Percentiles rank a stretch among this genome's conserved stretches.
Evolutionary conservation across 2,329 filamentous ascomycete species (phyloP).

Genomic region (Sporothrix inflata): DNA sequence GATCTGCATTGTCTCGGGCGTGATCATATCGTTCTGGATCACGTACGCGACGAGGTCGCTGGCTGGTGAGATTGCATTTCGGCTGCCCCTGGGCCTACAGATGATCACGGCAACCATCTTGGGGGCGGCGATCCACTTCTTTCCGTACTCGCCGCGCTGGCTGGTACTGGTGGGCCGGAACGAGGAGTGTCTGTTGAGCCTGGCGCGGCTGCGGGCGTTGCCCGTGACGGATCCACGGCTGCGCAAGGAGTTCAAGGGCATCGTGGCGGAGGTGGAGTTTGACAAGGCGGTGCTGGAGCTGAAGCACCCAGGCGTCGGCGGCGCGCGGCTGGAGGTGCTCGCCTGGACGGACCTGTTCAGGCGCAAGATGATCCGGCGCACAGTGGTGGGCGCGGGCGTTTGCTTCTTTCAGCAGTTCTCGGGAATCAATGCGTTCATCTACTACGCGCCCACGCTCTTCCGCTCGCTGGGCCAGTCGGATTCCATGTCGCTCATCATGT

Average conservation of each 20-base stretch:
- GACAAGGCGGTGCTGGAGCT: background rate
- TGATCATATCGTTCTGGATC: slow-evolving; percentile 49
- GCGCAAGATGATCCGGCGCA: slow-evolving; percentile 6
- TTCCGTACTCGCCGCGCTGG: slow-evolving; percentile 30
- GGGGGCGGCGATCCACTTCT: slow-evolving; percentile 10
- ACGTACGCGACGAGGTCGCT: slow-evolving; percentile 39
- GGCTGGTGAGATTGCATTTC: background rate
- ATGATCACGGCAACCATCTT: slow-evolving; percentile 19
- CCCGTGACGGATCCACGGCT: background rate
- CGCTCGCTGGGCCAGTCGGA: slow-evolving; percentile 15
- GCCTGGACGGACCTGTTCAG: background rate
- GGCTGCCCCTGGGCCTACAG: slow-evolving; percentile 18
- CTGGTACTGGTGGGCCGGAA: slow-evolving; percentile 26
- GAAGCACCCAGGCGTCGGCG: background rate
- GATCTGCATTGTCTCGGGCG: slow-evolving; percentile 41
- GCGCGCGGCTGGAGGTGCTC: slow-evolving; percentile 1
- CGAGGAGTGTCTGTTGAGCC: slow-evolving; percentile 33
- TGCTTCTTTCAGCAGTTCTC: slow-evolving; percentile 26
- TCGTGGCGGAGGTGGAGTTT: slow-evolving; percentile 18
- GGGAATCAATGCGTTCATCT: slow-evolving; percentile 27
- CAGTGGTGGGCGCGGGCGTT: background rate
- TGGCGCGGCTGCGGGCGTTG: background rate
- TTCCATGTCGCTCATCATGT: slow-evolving; percentile 16
- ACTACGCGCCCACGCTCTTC: slow-evolving; percentile 26
- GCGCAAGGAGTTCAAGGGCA: slow-evolving; percentile 20